Conservation (phyloP, 192 early-diverging fungal genomes). For the Spizellomyces punctatus region DNA sequence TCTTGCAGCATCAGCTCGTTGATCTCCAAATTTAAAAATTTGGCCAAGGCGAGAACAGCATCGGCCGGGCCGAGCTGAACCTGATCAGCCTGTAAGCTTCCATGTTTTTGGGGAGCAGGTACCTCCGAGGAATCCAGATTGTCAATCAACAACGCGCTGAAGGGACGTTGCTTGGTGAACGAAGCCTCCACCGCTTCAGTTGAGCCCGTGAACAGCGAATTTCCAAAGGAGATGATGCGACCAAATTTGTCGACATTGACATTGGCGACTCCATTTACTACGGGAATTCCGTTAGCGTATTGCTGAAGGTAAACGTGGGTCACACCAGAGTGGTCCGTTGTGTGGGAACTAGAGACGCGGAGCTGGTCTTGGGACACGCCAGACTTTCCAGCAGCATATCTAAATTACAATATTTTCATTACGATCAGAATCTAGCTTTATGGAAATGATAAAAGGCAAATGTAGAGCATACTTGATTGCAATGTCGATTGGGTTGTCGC, state of each 20-base stretch:
- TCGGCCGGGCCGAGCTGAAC: slow-evolving; percentile 47
- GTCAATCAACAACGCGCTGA: background rate
- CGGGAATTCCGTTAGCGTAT: slow-evolving; percentile 64
- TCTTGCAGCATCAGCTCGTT: background rate
- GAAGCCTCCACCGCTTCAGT: background rate
- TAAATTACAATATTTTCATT: too few species aligned
- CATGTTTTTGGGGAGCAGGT: background rate
- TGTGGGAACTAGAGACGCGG: slow-evolving; percentile 67
- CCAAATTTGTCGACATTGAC: slow-evolving; percentile 74
- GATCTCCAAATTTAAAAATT: slow-evolving; percentile 59
- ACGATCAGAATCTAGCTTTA: too few species aligned
- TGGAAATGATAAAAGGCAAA: background rate
- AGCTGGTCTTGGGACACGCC: slow-evolving; percentile 8
- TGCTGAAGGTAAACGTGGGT: slow-evolving; percentile 89
- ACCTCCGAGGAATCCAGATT: background rate
- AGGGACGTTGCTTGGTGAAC: background rate
- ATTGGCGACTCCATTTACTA: slow-evolving; percentile 84
- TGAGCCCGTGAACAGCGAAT: slow-evolving; percentile 59
- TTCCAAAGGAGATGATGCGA: slow-evolving; percentile 71
- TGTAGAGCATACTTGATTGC: slow-evolving; percentile 1
- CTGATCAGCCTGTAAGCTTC: background rate
- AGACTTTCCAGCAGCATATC: too few species aligned
- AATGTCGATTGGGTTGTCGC: background rate
- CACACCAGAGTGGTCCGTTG: slow-evolving; percentile 69
- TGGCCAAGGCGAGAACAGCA: slow-evolving; percentile 63